phyloP scores from a whole-genome alignment of 805 yeast genomes.

The Wickerhamiella brachini region DNA sequence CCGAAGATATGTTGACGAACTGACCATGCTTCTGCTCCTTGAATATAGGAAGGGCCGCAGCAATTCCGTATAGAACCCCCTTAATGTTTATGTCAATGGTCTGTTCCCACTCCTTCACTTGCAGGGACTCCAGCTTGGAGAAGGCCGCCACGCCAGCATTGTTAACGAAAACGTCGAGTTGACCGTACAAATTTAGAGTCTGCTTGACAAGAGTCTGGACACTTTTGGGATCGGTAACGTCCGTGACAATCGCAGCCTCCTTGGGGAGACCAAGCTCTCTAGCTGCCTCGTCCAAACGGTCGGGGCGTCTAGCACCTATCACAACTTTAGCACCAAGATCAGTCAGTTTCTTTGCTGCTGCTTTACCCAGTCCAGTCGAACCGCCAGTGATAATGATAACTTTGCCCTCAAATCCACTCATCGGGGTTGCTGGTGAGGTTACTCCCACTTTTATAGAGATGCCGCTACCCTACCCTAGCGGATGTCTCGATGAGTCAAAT shows the following conservation, averaged over 20 bases:
- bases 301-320: background rate
- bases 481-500: too few species aligned
- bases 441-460: background rate
- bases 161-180: background rate
- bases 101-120: background rate
- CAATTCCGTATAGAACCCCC: conserved; percentile 1
- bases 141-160: background rate
- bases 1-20: background rate
- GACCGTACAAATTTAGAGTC: background rate
- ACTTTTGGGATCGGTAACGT: background rate
- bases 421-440: too few species aligned
- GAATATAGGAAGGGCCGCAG: background rate
- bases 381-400: background rate
- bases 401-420: background rate
- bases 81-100: background rate
- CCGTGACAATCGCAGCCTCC: background rate
- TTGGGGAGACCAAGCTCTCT: background rate
- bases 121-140: background rate
- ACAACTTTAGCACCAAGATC: background rate
- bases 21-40: background rate
- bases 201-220: background rate
- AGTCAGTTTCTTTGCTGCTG: background rate
- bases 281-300: background rate
- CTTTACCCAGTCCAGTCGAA: background rate
- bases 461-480: background rate